Conservation (phyloP, 2,329 filamentous ascomycete genomes). For the Fusarium subtropicale region DNA sequence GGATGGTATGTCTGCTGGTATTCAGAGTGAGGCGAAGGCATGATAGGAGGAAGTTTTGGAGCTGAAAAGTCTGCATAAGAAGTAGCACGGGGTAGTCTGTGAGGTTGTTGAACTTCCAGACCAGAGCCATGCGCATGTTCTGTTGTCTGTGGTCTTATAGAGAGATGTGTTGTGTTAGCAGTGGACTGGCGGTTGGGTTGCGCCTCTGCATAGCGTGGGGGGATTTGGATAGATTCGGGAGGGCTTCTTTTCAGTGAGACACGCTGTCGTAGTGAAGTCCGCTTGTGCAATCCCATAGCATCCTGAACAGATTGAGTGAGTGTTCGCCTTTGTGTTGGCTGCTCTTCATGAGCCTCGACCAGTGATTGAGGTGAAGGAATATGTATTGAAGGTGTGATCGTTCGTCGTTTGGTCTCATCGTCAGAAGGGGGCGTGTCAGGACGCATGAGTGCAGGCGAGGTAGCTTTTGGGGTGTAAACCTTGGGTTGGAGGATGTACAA, state of each 20-base stretch:
- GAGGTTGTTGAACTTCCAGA: constrained; percentile 54
- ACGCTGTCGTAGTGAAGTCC: constrained; percentile 64
- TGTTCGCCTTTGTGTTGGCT: constrained; percentile 31
- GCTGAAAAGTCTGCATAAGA: constrained; percentile 49
- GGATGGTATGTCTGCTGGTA: constrained; percentile 68
- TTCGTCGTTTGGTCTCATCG: constrained; percentile 24
- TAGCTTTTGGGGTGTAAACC: constrained; percentile 67
- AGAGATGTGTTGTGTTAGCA: constrained; percentile 51
- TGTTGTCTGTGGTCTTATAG: constrained; percentile 48
- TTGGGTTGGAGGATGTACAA: constrained; percentile 67
- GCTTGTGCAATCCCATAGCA: constrained; percentile 49
- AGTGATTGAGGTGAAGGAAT: constrained; percentile 28
- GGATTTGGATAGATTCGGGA: constrained; percentile 66
- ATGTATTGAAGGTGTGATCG: constrained; percentile 32
- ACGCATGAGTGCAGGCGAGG: constrained; percentile 58
- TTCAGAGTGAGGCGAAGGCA: constrained; percentile 53
- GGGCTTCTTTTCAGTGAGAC: constrained; percentile 65
- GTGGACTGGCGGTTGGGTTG: constrained; percentile 47
- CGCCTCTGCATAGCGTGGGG: constrained; percentile 50
- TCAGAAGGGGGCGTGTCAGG: constrained; percentile 26
- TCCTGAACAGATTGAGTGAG: constrained; percentile 35
- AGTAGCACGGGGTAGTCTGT: constrained; percentile 51
- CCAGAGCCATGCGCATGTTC: constrained; percentile 64
- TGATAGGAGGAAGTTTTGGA: constrained; percentile 40
- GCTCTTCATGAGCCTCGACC: constrained; percentile 5